Base-by-base conservation (phyloP, 1,139 yeast species). In the Pichia terricola region DNA sequence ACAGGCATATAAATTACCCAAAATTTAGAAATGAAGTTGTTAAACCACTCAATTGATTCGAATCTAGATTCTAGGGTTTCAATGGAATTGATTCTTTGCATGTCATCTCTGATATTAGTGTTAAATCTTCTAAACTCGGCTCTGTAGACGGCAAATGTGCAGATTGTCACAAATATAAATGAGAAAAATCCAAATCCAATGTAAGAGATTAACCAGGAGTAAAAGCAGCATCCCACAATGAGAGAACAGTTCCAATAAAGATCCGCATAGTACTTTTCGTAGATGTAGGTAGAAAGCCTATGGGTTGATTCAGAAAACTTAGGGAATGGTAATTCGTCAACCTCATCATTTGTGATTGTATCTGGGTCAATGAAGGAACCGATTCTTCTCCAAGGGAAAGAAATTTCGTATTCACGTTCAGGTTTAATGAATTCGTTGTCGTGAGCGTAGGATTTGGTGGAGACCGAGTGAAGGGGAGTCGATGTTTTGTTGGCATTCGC, bases 1-100 rank as follows among this genome's bases (percentile, higher is more conserved):
- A 85, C 86, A 37, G 91, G 91, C 94, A 84, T 83, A 55, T 83
- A 83, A 51, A 83, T 81, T 45, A 81, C 84, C 94, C 94, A 84
- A 57, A 84, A 82, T 61, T 83, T 84, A 41, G 79, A 79, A 61
- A 83, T 63, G 55, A 84, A 82, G 27, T 80, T 75, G 57, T 84
- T 84, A 56, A 83, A 63, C 94, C 94, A 84, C 51, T 79, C 78
- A 77, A 83, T 81, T 8, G 87, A 78, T 64, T 84, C 94, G 48
- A 72, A 62, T 54, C 72, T 75, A 42, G 73, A 70, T 47, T 78
- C 84, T 51, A 84, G 65, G 39, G 78, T 67, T 57, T 81, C 83
- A 38, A 69, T 66, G 25, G 86, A 75, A 27, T 71, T 67, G 39
- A 73, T 62, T 65, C 94, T 73, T 41, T 72, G 67, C 74, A 83